Conservation (phyloP, 1,284 basidiomycete species). For the Amylostereum areolatum region DNA sequence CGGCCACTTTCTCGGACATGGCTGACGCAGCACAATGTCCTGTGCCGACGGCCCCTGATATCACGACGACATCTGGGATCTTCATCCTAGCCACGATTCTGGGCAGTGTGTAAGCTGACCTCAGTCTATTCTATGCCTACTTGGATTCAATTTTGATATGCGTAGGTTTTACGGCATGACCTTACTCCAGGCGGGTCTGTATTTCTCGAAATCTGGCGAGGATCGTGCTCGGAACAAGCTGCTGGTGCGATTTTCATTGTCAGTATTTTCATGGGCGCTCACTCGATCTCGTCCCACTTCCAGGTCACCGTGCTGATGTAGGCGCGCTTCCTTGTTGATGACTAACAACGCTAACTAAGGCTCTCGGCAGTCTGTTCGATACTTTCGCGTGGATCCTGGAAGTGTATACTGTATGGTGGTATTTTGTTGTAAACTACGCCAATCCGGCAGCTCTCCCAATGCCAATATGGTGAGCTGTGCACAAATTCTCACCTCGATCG, state of each 20-base stretch:
- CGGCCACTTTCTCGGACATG: no score
- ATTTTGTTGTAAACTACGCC: slow-evolving; percentile 4
- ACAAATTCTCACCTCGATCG: neutral
- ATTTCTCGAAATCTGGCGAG: neutral
- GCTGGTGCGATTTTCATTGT: neutral
- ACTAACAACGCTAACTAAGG: neutral
- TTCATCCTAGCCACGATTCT: slow-evolving; percentile 1
- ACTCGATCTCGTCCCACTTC: neutral
- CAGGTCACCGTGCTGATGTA: neutral
- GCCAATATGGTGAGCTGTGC: neutral
- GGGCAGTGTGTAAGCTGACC: neutral
- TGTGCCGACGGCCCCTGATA: neutral
- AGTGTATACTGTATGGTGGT: slow-evolving; percentile 1
- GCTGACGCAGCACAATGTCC: no score
- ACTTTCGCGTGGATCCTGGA: slow-evolving; percentile 2
- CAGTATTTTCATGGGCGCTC: neutral
- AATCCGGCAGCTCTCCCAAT: neutral
- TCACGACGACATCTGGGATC: neutral
- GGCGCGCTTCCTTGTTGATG: neutral
- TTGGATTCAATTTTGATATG: neutral
- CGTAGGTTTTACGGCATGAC: slow-evolving; percentile 4
- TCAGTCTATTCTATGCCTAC: neutral
- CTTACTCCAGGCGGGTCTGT: neutral
- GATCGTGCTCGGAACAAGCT: neutral
- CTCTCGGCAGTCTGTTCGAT: slow-evolving; percentile 1